Percentiles rank a stretch among this genome's conserved stretches.
Evolutionary conservation across 2,329 filamentous ascomycete species (phyloP).

Genomic region (Colletotrichum chrysophilum): DNA sequence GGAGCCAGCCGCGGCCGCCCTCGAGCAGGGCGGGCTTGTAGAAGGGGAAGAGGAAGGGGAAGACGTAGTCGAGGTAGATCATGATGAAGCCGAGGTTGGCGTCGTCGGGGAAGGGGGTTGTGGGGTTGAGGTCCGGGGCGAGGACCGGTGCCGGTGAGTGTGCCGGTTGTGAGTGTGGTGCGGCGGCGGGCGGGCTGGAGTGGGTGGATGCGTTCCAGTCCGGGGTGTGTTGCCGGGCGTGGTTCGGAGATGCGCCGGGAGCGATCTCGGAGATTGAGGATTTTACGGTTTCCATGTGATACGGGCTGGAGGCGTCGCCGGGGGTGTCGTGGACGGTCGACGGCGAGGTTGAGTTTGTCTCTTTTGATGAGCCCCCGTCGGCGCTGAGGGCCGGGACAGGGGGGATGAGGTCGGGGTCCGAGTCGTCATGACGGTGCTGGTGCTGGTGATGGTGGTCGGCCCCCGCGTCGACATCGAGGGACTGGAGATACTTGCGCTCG

Average conservation of each 20-base stretch:
- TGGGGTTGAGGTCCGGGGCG: background rate
- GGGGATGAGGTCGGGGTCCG: constrained; percentile 5
- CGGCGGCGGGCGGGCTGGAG: background rate
- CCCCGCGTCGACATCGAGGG: constrained; percentile 30
- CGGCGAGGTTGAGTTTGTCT: constrained; percentile 6
- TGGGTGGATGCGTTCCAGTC: background rate
- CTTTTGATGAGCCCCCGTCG: constrained; percentile 10
- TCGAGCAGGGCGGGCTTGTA: constrained; percentile 61
- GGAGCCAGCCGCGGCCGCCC: constrained; percentile 65
- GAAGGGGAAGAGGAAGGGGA: constrained; percentile 68
- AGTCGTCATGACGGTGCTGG: background rate
- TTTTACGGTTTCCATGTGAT: constrained; percentile 20
- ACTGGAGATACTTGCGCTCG: constrained; percentile 52
- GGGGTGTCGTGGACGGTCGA: constrained; percentile 19
- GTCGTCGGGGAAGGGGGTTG: constrained; percentile 10
- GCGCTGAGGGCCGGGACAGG: constrained; percentile 5
- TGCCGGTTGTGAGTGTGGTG: background rate
- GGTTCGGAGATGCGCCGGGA: background rate
- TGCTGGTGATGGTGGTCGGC: background rate
- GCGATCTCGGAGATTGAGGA: constrained; percentile 18
- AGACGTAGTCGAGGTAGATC: constrained; percentile 66
- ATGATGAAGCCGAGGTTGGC: constrained; percentile 49
- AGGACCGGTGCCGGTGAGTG: background rate
- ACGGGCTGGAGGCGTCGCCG: constrained; percentile 9
- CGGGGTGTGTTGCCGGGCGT: background rate